Evolutionary conservation across 768 basidiomycete species (phyloP).

Genomic region (Pleurotus tuber-regium): DNA sequence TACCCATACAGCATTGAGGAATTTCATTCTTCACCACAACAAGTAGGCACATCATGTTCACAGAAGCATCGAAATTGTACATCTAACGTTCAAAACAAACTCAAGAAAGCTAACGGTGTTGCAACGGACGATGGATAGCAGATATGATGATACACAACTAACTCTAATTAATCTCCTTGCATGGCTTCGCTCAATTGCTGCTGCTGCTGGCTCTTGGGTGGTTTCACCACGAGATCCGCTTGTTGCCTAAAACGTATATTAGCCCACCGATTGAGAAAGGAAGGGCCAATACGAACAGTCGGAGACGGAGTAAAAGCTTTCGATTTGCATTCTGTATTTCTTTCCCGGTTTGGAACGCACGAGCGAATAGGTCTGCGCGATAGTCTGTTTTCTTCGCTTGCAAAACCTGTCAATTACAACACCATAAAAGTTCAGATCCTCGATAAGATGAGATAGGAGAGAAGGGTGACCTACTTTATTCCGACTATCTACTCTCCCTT

Average conservation of each 20-base stretch:
- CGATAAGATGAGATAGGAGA: background rate
- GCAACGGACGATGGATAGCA: too few relatives aligned
- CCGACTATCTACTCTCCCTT: conserved; percentile 84
- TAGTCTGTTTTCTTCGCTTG: conserved; percentile 78
- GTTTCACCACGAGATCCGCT: conserved; percentile 72
- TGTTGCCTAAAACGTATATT: conserved; percentile 56
- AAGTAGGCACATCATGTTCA: too few relatives aligned
- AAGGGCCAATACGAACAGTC: conserved; percentile 56
- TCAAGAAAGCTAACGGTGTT: too few relatives aligned
- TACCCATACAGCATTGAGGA: too few relatives aligned
- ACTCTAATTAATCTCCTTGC: background rate
- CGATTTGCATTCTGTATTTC: conserved; percentile 73
- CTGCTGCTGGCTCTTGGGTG: conserved; percentile 52
- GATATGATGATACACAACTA: too few relatives aligned
- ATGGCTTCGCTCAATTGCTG: conserved; percentile 35
- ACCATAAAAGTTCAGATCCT: conserved; percentile 9
- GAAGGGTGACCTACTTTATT: conserved; percentile 59
- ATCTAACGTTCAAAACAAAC: too few relatives aligned
- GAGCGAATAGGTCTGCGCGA: conserved; percentile 71
- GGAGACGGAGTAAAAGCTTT: conserved; percentile 80
- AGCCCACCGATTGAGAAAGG: background rate
- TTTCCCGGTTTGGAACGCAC: conserved; percentile 69
- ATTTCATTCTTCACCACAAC: too few relatives aligned
- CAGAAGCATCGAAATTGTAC: too few relatives aligned
- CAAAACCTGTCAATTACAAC: conserved; percentile 56